phyloP scores from a whole-genome alignment of 2,329 filamentous ascomycete species.

The Alternaria brassicae region DNA sequence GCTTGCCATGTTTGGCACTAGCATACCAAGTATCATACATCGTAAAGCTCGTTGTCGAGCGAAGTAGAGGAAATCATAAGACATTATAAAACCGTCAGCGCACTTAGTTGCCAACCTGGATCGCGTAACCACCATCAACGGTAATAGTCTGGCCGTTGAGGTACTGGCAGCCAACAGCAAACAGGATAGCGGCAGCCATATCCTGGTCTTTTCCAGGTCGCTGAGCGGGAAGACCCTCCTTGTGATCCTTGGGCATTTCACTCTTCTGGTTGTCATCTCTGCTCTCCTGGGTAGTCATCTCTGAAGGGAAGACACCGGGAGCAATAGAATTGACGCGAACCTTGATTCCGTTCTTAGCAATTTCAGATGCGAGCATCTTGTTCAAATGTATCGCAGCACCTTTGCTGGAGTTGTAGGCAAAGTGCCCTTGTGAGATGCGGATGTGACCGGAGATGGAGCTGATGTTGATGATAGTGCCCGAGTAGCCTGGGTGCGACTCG shows the following conservation, averaged over 20 bases:
- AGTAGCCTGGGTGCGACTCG: slow-evolving; percentile 53
- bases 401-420: slow-evolving; percentile 59
- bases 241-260: slow-evolving; percentile 61
- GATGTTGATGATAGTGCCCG: slow-evolving; percentile 57
- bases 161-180: slow-evolving; percentile 59
- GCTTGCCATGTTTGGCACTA: too few relatives aligned
- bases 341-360: slow-evolving; percentile 60
- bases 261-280: slow-evolving; percentile 62
- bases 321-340: slow-evolving; percentile 66
- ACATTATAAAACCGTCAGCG: neutral
- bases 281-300: slow-evolving; percentile 63
- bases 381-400: slow-evolving; percentile 63
- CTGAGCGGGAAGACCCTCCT: slow-evolving; percentile 58
- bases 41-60: neutral
- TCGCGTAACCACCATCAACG: slow-evolving; percentile 62
- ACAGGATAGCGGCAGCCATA: slow-evolving; percentile 65
- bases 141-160: slow-evolving; percentile 58
- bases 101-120: slow-evolving; percentile 44
- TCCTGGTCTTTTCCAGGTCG: slow-evolving; percentile 65
- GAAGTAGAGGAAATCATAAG: neutral
- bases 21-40: slow-evolving; percentile 3
- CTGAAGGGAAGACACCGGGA: slow-evolving; percentile 64
- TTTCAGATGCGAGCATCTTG: slow-evolving; percentile 61
- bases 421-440: slow-evolving; percentile 57
- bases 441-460: slow-evolving; percentile 56